Evolutionary conservation across 768 basidiomycete genomes (phyloP).

Genomic region (Melanogaster broomeanus): DNA sequence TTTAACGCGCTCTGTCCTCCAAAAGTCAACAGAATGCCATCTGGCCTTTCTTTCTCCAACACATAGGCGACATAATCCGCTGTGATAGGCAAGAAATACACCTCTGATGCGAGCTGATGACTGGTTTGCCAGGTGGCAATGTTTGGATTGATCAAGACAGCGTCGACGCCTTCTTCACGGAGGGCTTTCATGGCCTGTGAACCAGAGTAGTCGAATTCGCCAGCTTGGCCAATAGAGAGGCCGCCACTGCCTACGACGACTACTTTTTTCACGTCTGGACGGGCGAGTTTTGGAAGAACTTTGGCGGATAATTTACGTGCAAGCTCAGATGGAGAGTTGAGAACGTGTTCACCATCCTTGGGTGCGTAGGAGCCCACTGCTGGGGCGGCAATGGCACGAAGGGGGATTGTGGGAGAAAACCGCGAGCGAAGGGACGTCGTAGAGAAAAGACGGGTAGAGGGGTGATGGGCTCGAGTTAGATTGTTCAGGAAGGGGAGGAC

Average conservation of each 20-base stretch:
- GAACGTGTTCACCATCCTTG: slow-evolving; percentile 69
- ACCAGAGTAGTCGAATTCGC: slow-evolving; percentile 99
- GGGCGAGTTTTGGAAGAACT: slow-evolving; percentile 88
- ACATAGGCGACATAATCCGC: slow-evolving; percentile 98
- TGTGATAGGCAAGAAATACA: slow-evolving; percentile 97
- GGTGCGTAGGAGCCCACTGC: slow-evolving; percentile 70
- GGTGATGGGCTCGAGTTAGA: slow-evolving; percentile 20
- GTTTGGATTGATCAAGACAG: slow-evolving; percentile 97
- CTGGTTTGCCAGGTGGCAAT: slow-evolving; percentile 99
- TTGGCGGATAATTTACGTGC: slow-evolving; percentile 92
- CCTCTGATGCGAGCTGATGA: slow-evolving; percentile 93
- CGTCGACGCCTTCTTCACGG: slow-evolving; percentile 90
- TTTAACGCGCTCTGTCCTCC: slow-evolving; percentile 98
- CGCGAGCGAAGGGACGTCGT: slow-evolving; percentile 38
- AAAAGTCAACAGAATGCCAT: slow-evolving; percentile 96
- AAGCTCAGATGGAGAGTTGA: slow-evolving; percentile 93
- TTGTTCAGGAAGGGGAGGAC: slow-evolving; percentile 14
- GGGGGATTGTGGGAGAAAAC: slow-evolving; percentile 49
- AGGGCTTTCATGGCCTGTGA: slow-evolving; percentile 99
- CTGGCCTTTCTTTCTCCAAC: slow-evolving; percentile 96
- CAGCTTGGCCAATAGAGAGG: slow-evolving; percentile 95
- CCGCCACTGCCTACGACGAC: slow-evolving; percentile 97
- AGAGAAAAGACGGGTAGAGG: slow-evolving; percentile 51
- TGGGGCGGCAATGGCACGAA: slow-evolving; percentile 71
- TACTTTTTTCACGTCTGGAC: slow-evolving; percentile 92